A percentile compares a stretch with the other conserved stretches of the same genome.
These are phyloP conservation scores for Exophiala alcalophila DNA, from an alignment of 2,329 filamentous ascomycete genomes.

Conservation along the genomic window DNA sequence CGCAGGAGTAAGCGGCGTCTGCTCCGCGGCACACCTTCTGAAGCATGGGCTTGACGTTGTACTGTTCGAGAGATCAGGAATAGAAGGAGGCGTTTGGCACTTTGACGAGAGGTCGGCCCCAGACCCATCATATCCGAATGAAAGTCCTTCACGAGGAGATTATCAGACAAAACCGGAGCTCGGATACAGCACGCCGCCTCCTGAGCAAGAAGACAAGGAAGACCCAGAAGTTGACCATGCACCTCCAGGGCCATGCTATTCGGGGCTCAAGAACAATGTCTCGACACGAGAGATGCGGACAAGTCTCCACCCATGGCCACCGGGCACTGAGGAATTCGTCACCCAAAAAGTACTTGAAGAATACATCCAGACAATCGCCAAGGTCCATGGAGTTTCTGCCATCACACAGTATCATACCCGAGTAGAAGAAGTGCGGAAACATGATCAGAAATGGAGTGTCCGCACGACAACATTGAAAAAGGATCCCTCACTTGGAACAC, in stretches of 20 bases:
- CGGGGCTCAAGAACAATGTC: conserved; percentile 54
- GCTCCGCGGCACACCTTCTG: conserved; percentile 48
- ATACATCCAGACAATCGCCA: conserved; percentile 61
- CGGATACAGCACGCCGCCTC: conserved; percentile 23
- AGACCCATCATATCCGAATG: conserved; percentile 49
- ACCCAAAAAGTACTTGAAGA: conserved; percentile 55
- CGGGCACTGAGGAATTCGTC: conserved; percentile 59
- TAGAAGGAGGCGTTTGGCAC: conserved; percentile 57
- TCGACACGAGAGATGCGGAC: conserved; percentile 51
- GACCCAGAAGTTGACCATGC: conserved; percentile 40
- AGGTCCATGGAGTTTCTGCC: conserved; percentile 49
- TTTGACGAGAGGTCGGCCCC: conserved; percentile 50
- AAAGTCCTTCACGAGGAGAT: conserved; percentile 38
- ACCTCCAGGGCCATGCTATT: conserved; percentile 56
- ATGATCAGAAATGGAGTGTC: conserved; percentile 50
- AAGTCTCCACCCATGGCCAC: conserved; percentile 55
- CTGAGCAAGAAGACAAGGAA: conserved; percentile 18
- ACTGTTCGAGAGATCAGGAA: conserved; percentile 53
- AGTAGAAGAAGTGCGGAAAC: conserved; percentile 55
- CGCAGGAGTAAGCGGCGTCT: conserved; percentile 52
- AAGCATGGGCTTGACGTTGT: conserved; percentile 48
- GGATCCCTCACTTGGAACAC: conserved; percentile 1
- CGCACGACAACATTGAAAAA: conserved; percentile 46
- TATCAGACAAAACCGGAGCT: conserved; percentile 28
- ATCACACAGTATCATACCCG: conserved; percentile 57